These are phyloP conservation scores for Chrysochromulina parva DNA, from an alignment of 78 protist genomes.

Conservation along the genomic window DNA sequence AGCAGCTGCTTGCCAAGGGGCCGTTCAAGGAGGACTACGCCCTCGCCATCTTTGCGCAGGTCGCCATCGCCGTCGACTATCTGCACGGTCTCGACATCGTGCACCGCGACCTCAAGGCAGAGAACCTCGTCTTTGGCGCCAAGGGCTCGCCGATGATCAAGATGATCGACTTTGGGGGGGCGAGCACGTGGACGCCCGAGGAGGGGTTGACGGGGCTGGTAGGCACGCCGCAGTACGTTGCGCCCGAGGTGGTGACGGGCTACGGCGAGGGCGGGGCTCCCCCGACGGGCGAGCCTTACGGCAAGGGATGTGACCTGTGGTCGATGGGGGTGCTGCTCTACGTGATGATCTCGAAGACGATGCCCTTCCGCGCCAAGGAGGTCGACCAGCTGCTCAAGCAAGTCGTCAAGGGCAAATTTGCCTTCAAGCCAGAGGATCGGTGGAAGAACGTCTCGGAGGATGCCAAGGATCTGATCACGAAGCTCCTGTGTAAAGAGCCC, in stretches of 20 bases:
- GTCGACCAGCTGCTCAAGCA: neutral
- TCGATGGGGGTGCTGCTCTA: neutral
- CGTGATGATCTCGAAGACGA: conserved; percentile 18
- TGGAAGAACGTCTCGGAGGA: neutral
- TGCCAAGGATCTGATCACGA: neutral
- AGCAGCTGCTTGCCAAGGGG: conserved; percentile 8
- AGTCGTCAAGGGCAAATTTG: neutral
- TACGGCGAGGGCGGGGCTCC: neutral
- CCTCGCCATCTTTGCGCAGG: conserved; percentile 2
- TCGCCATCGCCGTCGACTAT: neutral
- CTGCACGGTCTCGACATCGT: neutral
- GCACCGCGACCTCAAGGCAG: conserved; percentile 21
- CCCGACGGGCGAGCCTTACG: neutral
- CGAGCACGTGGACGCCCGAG: neutral
- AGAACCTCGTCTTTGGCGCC: conserved; percentile 7
- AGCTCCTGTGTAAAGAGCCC: too few species aligned
- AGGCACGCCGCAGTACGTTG: conserved; percentile 23
- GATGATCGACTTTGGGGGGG: conserved; percentile 4
- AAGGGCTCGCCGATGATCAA: conserved; percentile 16
- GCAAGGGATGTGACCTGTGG: conserved; percentile 23
- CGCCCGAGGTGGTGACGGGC: conserved; percentile 21
- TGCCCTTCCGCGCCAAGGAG: conserved; percentile 20
- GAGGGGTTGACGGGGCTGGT: neutral
- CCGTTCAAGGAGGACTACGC: neutral
- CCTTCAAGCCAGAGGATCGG: neutral